Conservation (phyloP, 768 basidiomycete genomes). For the Boletus rufocinnamomeus region DNA sequence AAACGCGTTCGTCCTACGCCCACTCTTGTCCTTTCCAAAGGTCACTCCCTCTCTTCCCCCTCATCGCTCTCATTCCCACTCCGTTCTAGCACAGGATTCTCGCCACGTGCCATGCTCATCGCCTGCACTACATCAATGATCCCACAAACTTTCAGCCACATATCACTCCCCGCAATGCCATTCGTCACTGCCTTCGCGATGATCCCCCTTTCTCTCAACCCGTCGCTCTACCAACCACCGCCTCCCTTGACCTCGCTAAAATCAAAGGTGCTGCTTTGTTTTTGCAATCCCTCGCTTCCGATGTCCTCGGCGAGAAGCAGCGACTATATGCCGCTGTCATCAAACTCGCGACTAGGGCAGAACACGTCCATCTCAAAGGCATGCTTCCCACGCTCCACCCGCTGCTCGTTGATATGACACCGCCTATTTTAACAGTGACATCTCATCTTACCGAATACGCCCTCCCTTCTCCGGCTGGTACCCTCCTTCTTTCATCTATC, state of each 20-base stretch:
- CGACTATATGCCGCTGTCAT: constrained; percentile 42
- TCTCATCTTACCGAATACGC: constrained; percentile 37
- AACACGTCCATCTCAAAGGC: constrained; percentile 52
- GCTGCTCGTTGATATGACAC: constrained; percentile 3
- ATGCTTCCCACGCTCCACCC: background rate
- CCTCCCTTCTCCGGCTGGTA: constrained; percentile 50
- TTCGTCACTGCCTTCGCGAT: constrained; percentile 50
- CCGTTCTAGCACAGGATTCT: constrained; percentile 70
- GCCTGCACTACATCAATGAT: constrained; percentile 64
- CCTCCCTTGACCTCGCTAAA: constrained; percentile 34
- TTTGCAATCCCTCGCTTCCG: constrained; percentile 36
- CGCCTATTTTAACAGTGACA: constrained; percentile 40
- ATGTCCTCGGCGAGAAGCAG: constrained; percentile 35
- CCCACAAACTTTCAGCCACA: constrained; percentile 74
- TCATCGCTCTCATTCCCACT: background rate
- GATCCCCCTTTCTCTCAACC: constrained; percentile 16
- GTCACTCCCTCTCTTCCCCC: constrained; percentile 37
- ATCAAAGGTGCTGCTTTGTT: constrained; percentile 36
- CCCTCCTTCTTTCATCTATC: constrained; percentile 47
- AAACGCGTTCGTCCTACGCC: constrained; percentile 73
- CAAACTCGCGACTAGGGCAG: constrained; percentile 37
- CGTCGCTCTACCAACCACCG: constrained; percentile 30
- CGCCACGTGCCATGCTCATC: constrained; percentile 69
- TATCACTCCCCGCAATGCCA: constrained; percentile 69
- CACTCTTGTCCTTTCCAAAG: constrained; percentile 68